Conservation (phyloP, 192 early-diverging fungal species). For the Backusella morwellensis region DNA sequence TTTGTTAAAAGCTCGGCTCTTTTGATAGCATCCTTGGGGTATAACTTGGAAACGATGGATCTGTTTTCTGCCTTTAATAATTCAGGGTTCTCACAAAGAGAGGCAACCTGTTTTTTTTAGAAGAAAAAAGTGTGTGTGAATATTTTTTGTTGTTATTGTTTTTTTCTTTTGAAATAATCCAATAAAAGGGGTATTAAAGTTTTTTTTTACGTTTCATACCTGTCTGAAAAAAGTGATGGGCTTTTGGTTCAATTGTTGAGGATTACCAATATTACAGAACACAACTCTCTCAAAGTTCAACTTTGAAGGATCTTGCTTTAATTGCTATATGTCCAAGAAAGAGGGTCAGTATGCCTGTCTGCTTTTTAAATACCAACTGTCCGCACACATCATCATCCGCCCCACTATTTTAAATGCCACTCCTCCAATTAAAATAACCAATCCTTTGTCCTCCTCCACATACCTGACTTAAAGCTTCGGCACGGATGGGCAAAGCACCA, state of each 20-base stretch:
- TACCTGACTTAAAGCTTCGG: constrained; percentile 75
- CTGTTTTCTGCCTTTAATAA: constrained; percentile 65
- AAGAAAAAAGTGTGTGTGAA: not conserved
- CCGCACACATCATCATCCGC: not conserved
- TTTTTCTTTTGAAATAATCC: not conserved
- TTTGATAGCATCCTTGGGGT: constrained; percentile 82
- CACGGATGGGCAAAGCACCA: constrained; percentile 91
- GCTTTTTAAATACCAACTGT: not conserved
- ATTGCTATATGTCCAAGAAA: constrained; percentile 26
- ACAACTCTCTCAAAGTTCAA: constrained; percentile 71
- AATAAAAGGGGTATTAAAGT: not conserved
- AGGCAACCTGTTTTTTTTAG: constrained; percentile 59
- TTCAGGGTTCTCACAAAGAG: constrained; percentile 88
- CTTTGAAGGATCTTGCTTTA: constrained; percentile 39
- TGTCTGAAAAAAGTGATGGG: constrained; percentile 98
- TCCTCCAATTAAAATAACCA: not conserved
- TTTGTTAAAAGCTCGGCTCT: constrained; percentile 75
- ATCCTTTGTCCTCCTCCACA: not conserved
- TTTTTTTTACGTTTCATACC: constrained; percentile 36
- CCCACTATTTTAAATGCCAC: not conserved
- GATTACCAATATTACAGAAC: constrained; percentile 91
- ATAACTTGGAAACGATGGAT: constrained; percentile 52
- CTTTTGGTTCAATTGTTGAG: constrained; percentile 84
- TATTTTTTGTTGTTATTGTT: not conserved
- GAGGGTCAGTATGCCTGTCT: not conserved